Evolutionary conservation across 1,284 basidiomycete species (phyloP).

Genomic region (Schizophyllum commune): DNA sequence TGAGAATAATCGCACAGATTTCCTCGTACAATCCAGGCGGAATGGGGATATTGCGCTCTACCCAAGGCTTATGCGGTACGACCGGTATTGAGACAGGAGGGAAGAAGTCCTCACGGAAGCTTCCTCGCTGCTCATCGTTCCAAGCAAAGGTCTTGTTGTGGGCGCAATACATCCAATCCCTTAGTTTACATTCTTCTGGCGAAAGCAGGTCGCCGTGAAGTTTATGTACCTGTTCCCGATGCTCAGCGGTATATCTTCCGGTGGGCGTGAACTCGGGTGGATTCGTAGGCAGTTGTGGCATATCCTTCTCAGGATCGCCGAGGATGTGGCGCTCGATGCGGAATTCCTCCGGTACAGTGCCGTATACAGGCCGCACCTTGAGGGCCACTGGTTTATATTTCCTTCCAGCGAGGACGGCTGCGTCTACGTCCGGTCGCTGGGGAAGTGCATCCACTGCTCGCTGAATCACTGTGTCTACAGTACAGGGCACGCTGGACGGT

Average conservation of each 20-base stretch:
- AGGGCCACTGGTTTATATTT: no score
- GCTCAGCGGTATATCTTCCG: constrained; percentile 4
- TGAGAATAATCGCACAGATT: constrained; percentile 22
- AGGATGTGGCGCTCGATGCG: neutral
- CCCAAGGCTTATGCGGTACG: constrained; percentile 28
- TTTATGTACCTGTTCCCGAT: neutral
- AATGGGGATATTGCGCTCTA: constrained; percentile 28
- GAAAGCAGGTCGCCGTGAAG: constrained; percentile 9
- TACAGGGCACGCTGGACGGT: no score
- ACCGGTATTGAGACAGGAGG: constrained; percentile 24
- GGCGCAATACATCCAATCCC: constrained; percentile 15
- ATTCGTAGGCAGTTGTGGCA: constrained; percentile 7
- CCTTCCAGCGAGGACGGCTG: no score
- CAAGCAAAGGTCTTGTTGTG: constrained; percentile 23
- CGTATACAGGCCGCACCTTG: no score
- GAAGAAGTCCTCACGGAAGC: constrained; percentile 27
- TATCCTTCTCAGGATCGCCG: constrained; percentile 17
- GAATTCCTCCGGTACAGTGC: neutral
- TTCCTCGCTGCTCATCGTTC: constrained; percentile 24
- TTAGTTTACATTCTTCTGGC: constrained; percentile 14
- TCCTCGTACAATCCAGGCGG: constrained; percentile 27
- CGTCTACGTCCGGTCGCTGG: no score
- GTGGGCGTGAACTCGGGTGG: constrained; percentile 3
- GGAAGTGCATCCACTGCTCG: no score
- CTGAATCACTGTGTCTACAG: no score